phyloP scores from a whole-genome alignment of 768 basidiomycete species.

The Lactarius tabidus region DNA sequence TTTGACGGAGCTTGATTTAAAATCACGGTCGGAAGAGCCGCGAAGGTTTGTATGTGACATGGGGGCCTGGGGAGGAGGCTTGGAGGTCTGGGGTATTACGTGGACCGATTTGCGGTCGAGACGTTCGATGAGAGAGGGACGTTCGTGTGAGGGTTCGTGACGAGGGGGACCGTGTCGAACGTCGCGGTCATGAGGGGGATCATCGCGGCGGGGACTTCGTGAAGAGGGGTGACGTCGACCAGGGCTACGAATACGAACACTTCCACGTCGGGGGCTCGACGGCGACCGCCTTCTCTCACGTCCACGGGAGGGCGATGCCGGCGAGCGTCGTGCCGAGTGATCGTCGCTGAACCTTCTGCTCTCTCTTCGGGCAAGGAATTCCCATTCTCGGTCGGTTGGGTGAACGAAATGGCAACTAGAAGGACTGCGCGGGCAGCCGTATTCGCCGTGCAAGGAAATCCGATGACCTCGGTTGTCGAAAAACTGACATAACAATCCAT shows the following conservation, averaged over 20 bases:
- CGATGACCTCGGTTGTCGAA: slow-evolving; percentile 4
- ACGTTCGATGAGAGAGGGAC: background rate
- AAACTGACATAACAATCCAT: slow-evolving; percentile 3
- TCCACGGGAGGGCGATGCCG: background rate
- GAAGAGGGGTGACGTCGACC: background rate
- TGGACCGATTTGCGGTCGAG: background rate
- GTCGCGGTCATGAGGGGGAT: background rate
- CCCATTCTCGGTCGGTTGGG: slow-evolving; percentile 24
- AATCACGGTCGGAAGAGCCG: background rate
- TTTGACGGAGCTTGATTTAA: background rate
- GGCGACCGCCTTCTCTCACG: slow-evolving; percentile 6
- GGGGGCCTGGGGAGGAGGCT: background rate
- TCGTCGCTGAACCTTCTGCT: background rate
- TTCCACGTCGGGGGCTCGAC: slow-evolving; percentile 6
- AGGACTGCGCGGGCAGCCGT: slow-evolving; percentile 18
- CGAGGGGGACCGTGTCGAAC: slow-evolving; percentile 6
- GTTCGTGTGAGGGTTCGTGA: background rate
- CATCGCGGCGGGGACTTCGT: slow-evolving; percentile 17
- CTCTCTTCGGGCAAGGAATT: background rate
- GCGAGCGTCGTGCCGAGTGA: slow-evolving; percentile 4
- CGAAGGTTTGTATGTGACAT: background rate
- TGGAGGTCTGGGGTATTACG: background rate
- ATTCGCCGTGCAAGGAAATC: background rate
- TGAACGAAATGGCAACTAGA: slow-evolving; percentile 20
- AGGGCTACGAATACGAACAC: background rate